These are phyloP conservation scores for Macrocybe gigantea DNA, from an alignment of 768 basidiomycete species.

Conservation along the genomic window DNA sequence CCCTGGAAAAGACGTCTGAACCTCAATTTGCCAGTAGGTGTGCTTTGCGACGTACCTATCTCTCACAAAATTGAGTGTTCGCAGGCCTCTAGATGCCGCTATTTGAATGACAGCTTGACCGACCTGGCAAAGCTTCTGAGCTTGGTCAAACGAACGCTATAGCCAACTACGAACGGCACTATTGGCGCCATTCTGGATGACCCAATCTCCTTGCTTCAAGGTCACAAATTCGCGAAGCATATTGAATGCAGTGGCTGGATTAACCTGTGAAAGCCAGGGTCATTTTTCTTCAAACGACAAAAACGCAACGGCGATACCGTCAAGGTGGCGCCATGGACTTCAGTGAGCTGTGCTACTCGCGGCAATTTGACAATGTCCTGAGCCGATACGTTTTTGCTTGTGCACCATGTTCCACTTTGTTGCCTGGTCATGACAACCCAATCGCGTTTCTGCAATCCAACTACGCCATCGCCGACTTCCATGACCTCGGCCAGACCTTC, in stretches of 20 bases:
- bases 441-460: slow-evolving; percentile 46
- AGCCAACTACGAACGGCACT: slow-evolving; percentile 52
- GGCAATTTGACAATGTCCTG: slow-evolving; percentile 61
- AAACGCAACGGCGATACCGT: slow-evolving; percentile 38
- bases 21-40: not conserved
- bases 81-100: slow-evolving; percentile 61
- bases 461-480: slow-evolving; percentile 52
- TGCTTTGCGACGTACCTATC: slow-evolving; percentile 40
- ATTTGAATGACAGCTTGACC: slow-evolving; percentile 87
- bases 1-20: slow-evolving; percentile 28
- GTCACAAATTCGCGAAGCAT: slow-evolving; percentile 70
- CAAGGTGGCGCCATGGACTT: slow-evolving; percentile 70
- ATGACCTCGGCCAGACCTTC: slow-evolving; percentile 69
- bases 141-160: not conserved
- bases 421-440: slow-evolving; percentile 69
- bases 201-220: slow-evolving; percentile 67
- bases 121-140: slow-evolving; percentile 34
- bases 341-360: slow-evolving; percentile 35
- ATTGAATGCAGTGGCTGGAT: slow-evolving; percentile 79
- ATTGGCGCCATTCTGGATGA: slow-evolving; percentile 84
- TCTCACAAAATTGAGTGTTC: slow-evolving; percentile 80
- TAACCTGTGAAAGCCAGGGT: slow-evolving; percentile 42
- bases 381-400: slow-evolving; percentile 44
- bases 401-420: slow-evolving; percentile 76
- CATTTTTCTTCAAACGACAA: not conserved